Percentiles rank a stretch among this genome's conserved stretches.
These are phyloP conservation scores for Nepenthes alata DNA, from an alignment of 179 eudicot genomes.

Conservation along the genomic window DNA sequence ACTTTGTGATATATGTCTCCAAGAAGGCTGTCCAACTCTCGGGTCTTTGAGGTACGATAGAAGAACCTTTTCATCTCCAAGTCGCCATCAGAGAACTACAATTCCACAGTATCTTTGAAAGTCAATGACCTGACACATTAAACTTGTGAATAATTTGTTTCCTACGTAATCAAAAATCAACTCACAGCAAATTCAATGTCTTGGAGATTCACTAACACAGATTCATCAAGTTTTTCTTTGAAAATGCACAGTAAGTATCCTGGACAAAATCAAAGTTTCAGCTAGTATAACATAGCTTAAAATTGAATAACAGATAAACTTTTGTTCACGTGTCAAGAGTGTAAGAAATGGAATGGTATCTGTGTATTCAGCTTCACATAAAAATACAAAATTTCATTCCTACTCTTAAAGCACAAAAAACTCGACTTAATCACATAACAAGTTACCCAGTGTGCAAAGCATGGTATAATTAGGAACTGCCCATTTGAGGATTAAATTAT, in stretches of 20 bases:
- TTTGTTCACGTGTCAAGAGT: no score
- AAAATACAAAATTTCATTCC: no score
- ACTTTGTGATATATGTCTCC: slow-evolving; percentile 98
- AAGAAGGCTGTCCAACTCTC: slow-evolving; percentile 78
- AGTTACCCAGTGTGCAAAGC: no score
- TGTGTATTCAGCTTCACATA: no score
- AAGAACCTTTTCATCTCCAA: slow-evolving; percentile 55
- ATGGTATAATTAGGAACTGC: not conserved
- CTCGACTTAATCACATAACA: no score
- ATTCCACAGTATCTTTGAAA: not conserved
- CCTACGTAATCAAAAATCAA: slow-evolving; percentile 4
- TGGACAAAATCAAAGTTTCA: slow-evolving; percentile 8
- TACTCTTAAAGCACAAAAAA: no score
- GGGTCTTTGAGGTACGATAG: slow-evolving; percentile 81
- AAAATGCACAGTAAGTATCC: slow-evolving; percentile 86
- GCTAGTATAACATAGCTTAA: slow-evolving; percentile 3
- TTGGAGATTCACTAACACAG: slow-evolving; percentile 47
- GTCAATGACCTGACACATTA: slow-evolving; percentile 5
- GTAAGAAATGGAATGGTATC: no score
- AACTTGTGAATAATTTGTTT: slow-evolving; percentile 2
- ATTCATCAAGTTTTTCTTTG: slow-evolving; percentile 63
- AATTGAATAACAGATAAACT: not conserved
- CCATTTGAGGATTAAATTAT: not conserved
- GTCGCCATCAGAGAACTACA: slow-evolving; percentile 84
- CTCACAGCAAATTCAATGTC: slow-evolving; percentile 96